These are phyloP conservation scores for Linaria vulgaris DNA, from an alignment of 257 asterid species.

Conservation along the genomic window DNA sequence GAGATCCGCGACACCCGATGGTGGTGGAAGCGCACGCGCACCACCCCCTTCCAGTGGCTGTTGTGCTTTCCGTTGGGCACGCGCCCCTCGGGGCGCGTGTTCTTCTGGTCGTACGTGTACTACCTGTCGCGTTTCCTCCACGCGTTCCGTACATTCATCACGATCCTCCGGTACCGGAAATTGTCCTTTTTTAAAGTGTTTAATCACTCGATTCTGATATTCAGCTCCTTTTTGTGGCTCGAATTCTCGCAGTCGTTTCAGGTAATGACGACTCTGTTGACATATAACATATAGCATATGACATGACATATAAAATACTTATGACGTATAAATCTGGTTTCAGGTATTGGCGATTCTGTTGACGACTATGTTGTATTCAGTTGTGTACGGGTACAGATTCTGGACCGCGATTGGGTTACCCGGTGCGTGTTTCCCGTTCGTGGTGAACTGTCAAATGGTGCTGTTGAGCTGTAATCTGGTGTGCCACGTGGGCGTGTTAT, in stretches of 20 bases:
- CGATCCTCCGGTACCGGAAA: conserved; percentile 42
- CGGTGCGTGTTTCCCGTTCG: conserved; percentile 70
- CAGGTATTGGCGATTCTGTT: conserved; percentile 69
- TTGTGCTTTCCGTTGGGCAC: conserved; percentile 84
- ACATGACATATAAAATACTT: no score
- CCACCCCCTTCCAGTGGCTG: conserved; percentile 77
- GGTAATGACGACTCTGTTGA: conserved; percentile 56
- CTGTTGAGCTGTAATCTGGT: conserved; percentile 60
- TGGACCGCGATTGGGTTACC: conserved; percentile 89
- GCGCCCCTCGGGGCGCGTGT: conserved; percentile 88
- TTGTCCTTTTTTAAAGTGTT: conserved; percentile 54
- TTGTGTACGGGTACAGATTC: conserved; percentile 84
- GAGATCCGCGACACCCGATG: conserved; percentile 87
- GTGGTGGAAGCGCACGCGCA: conserved; percentile 72
- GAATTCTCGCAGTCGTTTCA: conserved; percentile 92
- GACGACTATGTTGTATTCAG: conserved; percentile 56
- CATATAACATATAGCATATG: no score
- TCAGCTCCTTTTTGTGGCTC: conserved; percentile 81
- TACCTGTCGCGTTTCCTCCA: conserved; percentile 84
- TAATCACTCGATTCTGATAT: conserved; percentile 58
- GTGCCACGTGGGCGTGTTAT: conserved; percentile 73
- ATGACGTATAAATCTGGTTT: no score
- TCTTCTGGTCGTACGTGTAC: conserved; percentile 84
- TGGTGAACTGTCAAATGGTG: conserved; percentile 63
- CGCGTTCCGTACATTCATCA: conserved; percentile 54